Conservation (phyloP, 805 yeast species). For the Saccharomycopsis babjevae region DNA sequence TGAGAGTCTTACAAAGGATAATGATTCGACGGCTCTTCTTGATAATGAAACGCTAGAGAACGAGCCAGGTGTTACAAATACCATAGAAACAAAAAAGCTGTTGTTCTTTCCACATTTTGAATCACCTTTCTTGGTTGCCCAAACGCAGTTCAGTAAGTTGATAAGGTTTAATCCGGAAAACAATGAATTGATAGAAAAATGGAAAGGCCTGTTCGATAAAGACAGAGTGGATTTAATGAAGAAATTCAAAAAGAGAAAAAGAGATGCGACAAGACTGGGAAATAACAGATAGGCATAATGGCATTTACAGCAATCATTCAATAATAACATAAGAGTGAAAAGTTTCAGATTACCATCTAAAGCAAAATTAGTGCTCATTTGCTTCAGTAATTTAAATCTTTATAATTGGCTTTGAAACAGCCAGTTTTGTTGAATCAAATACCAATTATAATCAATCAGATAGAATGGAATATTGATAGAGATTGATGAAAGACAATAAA, state of each 20-base stretch:
- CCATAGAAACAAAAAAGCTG: constrained; percentile 30
- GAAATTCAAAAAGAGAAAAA: constrained; percentile 60
- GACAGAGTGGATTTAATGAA: constrained; percentile 72
- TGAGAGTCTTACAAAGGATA: too few species aligned
- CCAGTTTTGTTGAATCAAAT: too few species aligned
- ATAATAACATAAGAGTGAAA: too few species aligned
- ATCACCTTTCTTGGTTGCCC: constrained; percentile 82
- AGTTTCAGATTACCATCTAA: too few species aligned
- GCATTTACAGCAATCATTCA: not conserved
- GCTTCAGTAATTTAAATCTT: too few species aligned
- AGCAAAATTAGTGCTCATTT: too few species aligned
- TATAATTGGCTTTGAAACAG: too few species aligned
- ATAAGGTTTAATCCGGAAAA: constrained; percentile 23
- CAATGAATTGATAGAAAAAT: constrained; percentile 33
- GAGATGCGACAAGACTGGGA: constrained; percentile 55
- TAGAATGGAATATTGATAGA: too few species aligned
- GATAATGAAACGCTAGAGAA: not conserved
- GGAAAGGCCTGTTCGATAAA: constrained; percentile 75
- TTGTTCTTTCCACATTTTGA: constrained; percentile 75
- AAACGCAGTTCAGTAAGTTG: constrained; percentile 62
- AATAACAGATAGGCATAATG: not conserved
- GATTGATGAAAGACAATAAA: too few species aligned
- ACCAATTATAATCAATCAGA: too few species aligned
- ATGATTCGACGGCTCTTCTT: not conserved
- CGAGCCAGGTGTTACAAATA: not conserved